Evolutionary conservation across 1,284 basidiomycete genomes (phyloP), one percentile per base, ranked within the genome.

Genomic region (Melampsora larici-populina): DNA sequence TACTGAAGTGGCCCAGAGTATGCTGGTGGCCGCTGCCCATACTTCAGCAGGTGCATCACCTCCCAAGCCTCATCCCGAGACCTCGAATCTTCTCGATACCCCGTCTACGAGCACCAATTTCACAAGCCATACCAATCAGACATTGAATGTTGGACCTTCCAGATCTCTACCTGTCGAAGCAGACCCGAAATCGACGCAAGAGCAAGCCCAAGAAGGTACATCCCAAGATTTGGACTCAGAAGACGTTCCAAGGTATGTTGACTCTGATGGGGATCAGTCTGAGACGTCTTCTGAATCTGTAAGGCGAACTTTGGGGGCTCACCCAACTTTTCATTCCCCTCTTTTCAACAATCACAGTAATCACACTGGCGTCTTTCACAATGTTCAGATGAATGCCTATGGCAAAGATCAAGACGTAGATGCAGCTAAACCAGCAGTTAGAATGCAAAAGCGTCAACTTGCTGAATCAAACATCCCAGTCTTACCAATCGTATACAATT

Each of bases 401-500:
- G 40, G 40, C 5, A 43, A 43, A 13, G 11, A 43, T 58, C n/a
- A 58, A 29, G 55, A 29, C 55, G 9, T 24, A 58, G 55, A 58
- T 15, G n/a, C 21, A 24, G n/a, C 1, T n/a, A 7, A 58, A 29
- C 55, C 55, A n/a, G n/a, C 3, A 58, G n/a, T n/a, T 15, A 58
- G 55, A 58, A 58, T 58, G 55, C 21, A 58, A 58, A 58, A 58
- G 26, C 55, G 55, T 29, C 55, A 58, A 29, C 55, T 58, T n/a
- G 7, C 21, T 24, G 9, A 58, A 58, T 58, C 55, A n/a, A 29
- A 58, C 26, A 29, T n/a, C 21, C 33, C 66, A 33, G 63, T 62
- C 2, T 55, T 67, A 21, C 18, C 68, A n/a, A 69, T 77, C 33
- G 24, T 77, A 24, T 77, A 69, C 58, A 77, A 77, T 33, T 77